Conservation (phyloP, 257 asterid species). For the Gardenia jasminoides region DNA sequence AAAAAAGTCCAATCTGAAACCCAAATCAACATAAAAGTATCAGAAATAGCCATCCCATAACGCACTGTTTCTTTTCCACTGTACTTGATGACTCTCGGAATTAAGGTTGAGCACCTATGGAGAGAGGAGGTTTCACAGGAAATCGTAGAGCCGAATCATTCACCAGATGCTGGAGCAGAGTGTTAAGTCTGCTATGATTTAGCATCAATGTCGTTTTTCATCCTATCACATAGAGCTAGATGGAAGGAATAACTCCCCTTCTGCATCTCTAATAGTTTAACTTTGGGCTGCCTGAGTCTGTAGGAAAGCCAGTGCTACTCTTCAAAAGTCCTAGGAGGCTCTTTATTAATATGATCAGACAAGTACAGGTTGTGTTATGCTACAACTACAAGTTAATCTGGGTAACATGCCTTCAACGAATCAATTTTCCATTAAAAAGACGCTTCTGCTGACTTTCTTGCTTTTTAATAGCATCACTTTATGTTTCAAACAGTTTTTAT, state of each 20-base stretch:
- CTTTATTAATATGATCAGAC: too few species aligned
- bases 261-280: neutral
- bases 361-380: too few species aligned
- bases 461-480: neutral
- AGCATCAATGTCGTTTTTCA: neutral
- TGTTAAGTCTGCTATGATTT: neutral
- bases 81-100: too few species aligned
- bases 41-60: neutral
- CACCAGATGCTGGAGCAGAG: too few species aligned
- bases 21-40: slow-evolving; percentile 26
- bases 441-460: neutral
- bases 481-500: neutral
- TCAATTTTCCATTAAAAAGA: neutral
- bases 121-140: neutral
- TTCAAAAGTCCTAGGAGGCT: neutral
- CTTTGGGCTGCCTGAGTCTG: neutral
- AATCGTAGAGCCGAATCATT: neutral
- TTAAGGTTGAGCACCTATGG: neutral
- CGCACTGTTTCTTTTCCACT: neutral
- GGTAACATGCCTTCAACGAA: neutral
- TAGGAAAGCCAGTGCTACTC: neutral
- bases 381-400: neutral
- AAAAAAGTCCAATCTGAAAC: slow-evolving; percentile 48
- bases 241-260: neutral
- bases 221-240: too few species aligned